Evolutionary conservation across 2,329 filamentous ascomycete species (phyloP).

Genomic region (Whalleya microplaca): DNA sequence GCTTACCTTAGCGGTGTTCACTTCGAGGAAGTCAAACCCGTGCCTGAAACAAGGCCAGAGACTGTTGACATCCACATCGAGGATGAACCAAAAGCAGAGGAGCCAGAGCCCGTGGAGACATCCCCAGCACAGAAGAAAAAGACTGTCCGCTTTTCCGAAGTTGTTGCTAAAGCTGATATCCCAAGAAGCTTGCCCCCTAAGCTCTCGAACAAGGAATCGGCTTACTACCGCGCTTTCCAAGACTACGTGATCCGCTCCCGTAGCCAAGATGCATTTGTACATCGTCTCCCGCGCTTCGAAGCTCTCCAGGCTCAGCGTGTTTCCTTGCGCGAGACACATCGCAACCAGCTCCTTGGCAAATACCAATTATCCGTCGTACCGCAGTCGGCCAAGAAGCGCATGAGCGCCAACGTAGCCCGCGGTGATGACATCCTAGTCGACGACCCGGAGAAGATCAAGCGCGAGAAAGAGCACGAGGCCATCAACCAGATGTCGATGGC

Average conservation of each 20-base stretch:
- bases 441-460: constrained; percentile 65
- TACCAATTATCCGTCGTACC: constrained; percentile 75
- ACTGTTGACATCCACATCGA: constrained; percentile 40
- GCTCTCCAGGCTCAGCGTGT: constrained; percentile 83
- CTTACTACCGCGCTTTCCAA: constrained; percentile 88
- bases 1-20: constrained; percentile 73
- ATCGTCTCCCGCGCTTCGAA: constrained; percentile 84
- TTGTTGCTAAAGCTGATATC: constrained; percentile 48
- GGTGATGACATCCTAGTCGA: constrained; percentile 68
- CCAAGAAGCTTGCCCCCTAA: constrained; percentile 57
- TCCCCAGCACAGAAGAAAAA: constrained; percentile 60
- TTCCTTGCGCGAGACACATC: constrained; percentile 72
- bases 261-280: constrained; percentile 77
- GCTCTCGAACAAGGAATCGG: constrained; percentile 66
- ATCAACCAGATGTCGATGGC: constrained; percentile 69
- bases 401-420: constrained; percentile 73
- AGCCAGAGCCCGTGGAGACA: constrained; percentile 32
- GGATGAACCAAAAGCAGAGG: constrained; percentile 35
- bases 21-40: constrained; percentile 45
- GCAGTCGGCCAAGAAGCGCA: constrained; percentile 71
- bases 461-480: constrained; percentile 80
- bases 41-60: constrained; percentile 42
- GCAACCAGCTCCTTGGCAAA: constrained; percentile 82
- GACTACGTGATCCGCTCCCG: constrained; percentile 69
- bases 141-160: constrained; percentile 73